Evolutionary conservation across 2,329 filamentous ascomycete species (phyloP), one percentile per base, ranked within the genome.

Genomic region (Pseudonectria foliicola): DNA sequence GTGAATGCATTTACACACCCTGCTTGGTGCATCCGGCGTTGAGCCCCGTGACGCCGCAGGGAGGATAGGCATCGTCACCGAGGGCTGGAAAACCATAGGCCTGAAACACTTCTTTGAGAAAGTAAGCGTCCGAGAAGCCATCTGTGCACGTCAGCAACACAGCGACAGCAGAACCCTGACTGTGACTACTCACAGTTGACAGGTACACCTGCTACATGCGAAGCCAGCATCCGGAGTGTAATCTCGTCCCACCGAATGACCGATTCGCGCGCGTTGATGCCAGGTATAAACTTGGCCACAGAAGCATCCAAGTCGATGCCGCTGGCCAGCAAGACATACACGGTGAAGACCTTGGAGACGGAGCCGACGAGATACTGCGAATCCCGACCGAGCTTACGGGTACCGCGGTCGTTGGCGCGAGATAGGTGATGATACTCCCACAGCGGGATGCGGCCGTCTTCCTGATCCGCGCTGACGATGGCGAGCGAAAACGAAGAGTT

Each of bases 341-440:
- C 59, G 0, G 64, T 58, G 16, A 67, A 45, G 0, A 62, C 52
- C 13, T 68, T 68, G 0, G 57, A 57, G 6, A 67, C 45, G 0
- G 61, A 67, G 0, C 62, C 65, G 23, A 68, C 56, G 4, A 66
- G 49, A 27, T 65, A 68, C 43, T 67, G 62, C 0, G 61, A 63
- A 35, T 63, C 47, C 1, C 55, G 48, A 13, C 56, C 40, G 1
- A 63, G 26, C 1, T 48, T 7, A 16, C 51, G 48, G 1, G 61
- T 61, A 13, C 61, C 62, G n/a, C 54, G 49, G 6, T 49, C 42
- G 16, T 63, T 66, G 4, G 34, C 45, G 2, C 49, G 34, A 4
- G 55, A 54, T 2, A 61, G 52, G 31, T 67, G 61, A 29, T 67
- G 63, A 31, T 62, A 64, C 34, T 67, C 59, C 62, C 62, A 68